phyloP scores from a whole-genome alignment of 148 eudicot species.

The Nepenthes mirabilis region DNA sequence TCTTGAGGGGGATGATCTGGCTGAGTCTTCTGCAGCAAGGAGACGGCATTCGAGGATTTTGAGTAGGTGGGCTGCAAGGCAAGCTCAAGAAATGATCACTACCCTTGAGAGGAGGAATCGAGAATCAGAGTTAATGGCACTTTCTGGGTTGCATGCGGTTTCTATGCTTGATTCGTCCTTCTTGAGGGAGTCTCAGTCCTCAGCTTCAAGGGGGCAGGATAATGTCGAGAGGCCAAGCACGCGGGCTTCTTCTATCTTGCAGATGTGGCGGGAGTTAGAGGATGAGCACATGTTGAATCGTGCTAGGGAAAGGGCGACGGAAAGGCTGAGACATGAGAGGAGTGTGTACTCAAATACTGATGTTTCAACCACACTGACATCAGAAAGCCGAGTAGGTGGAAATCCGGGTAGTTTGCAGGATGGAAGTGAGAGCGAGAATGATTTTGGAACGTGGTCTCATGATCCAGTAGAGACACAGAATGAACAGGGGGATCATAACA shows the following conservation, averaged over 20 bases:
- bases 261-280: conserved; percentile 98
- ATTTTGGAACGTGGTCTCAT: conserved; percentile 61
- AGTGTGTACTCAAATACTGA: conserved; percentile 53
- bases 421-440: conserved; percentile 62
- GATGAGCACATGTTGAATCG: conserved; percentile 62
- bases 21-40: conserved; percentile 93
- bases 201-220: conserved; percentile 62
- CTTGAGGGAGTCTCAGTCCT: conserved; percentile 75
- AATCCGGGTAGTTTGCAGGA: conserved; percentile 53
- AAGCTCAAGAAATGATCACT: conserved; percentile 94
- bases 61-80: conserved; percentile 92
- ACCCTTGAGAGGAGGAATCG: conserved; percentile 89
- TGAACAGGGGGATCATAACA: conserved; percentile 24
- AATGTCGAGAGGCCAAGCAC: conserved; percentile 69
- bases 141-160: conserved; percentile 87
- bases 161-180: conserved; percentile 96
- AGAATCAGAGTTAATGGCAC: conserved; percentile 93
- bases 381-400: conserved; percentile 41
- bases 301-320: conserved; percentile 69
- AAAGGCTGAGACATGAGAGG: conserved; percentile 58
- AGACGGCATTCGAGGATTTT: conserved; percentile 76
- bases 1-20: conserved; percentile 88
- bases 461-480: conserved; percentile 39
- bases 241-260: conserved; percentile 67
- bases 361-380: conserved; percentile 35